Evolutionary conservation across 2,329 filamentous ascomycete genomes (phyloP), one percentile per base, ranked within the genome.

Genomic region (Aureobasidium sp.): DNA sequence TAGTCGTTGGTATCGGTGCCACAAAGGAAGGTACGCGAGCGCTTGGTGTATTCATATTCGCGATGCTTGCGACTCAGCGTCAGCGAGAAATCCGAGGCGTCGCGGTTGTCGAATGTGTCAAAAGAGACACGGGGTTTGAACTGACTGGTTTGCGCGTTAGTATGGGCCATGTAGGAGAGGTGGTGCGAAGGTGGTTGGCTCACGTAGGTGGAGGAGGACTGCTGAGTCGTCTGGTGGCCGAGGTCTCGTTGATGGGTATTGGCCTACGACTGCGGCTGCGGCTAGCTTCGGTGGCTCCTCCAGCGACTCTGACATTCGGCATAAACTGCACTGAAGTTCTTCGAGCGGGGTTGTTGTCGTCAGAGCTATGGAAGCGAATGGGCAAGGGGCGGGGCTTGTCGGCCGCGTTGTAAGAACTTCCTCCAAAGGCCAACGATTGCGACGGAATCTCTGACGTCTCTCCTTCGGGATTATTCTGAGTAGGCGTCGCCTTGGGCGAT

Each of bases 1-100:
- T 96, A 96, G 63, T 90, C 84, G 68, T 96, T 91, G 70, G 93
- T 89, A 74, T 96, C 92, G 20, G 92, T 89, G 23, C 92, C 92
- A 66, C 92, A 93, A 72, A 97, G 86, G 69, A 96, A 96, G 9
- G 90, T 95, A 59, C 92, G 86, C 60, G 90, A 94, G 64, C 90
- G 84, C 64, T 91, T 87, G 46, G 86, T 87, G 66, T 87, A 87
- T 68, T 90, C 86, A 75, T 94, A 96, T 66, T 92, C 90, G 67
- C 88, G 88, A 74, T 97, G 92, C 70, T 91, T 90, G 67, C 89
- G 85, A 69, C 91, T 91, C 63, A 96, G 79, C 0, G 91, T 95
- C 67, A 96, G 84, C 6, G 90, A 90, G 71, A 87, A 87, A 67
- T 88, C 85, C 42, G 84, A 81, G 6, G 86, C 84, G 70, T 86